Conservation (phyloP, 164 flowering plant genomes). For the Brasenia schreberi region DNA sequence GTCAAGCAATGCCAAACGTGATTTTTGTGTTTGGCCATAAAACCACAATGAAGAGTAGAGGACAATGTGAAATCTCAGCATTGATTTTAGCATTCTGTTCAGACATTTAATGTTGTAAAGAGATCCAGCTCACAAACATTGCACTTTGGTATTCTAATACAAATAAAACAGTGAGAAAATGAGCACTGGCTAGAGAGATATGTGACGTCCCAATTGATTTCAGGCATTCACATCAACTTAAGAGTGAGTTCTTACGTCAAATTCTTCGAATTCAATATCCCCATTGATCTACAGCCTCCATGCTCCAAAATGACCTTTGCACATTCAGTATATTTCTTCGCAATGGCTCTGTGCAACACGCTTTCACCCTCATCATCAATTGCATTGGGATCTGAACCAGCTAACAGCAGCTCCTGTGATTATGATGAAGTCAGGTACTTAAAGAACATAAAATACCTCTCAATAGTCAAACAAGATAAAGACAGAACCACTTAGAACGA, state of each 20-base stretch:
- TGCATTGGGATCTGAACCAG: conserved; percentile 98
- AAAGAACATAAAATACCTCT: conserved; percentile 1
- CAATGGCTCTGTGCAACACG: conserved; percentile 82
- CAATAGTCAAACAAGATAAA: neutral
- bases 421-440: conserved; percentile 5
- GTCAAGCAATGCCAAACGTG: no score
- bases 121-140: no score
- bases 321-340: conserved; percentile 91
- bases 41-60: no score
- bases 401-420: conserved; percentile 74
- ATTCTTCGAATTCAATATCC: conserved; percentile 52
- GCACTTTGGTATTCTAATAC: no score
- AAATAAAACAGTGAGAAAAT: neutral
- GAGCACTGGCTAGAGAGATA: neutral
- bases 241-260: conserved; percentile 55
- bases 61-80: no score
- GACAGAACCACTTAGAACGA: neutral
- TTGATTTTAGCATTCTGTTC: no score
- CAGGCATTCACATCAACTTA: neutral
- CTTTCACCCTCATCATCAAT: conserved; percentile 98
- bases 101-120: no score
- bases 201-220: neutral
- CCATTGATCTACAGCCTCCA: conserved; percentile 95
- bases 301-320: conserved; percentile 81
- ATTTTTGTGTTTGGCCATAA: no score